Evolutionary conservation across 495 filamentous ascomycete species (phyloP), one percentile per base, ranked within the genome.

Genomic region (Hypomontagnella monticulosa): DNA sequence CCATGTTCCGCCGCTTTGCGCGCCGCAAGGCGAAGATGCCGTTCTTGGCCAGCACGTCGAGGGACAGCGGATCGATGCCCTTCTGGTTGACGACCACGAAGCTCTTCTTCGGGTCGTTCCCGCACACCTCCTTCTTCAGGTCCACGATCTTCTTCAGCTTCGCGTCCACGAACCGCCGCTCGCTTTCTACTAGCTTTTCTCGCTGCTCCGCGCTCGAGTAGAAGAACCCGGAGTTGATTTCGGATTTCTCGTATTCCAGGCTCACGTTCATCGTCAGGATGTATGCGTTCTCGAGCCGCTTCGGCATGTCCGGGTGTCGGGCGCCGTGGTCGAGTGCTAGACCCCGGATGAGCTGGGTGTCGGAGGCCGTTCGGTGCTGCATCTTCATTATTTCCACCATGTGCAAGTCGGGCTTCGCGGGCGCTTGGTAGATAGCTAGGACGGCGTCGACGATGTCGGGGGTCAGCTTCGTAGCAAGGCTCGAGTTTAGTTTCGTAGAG

Each of bases 371-470:
- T 57, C 94, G 92, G 80, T 99, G 95, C 76, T 98, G 95, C 95
- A 99, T 99, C 74, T 96, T 97, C 96, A 98, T 98, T 67, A 99
- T 97, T 78, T 99, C 95, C 64, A 99, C 84, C 95, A 99, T 99
- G 79, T 98, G 94, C 63, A 99, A 78, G 76, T 99, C 95, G 43
- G 95, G 95, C 80, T 97, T 98, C 65, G 87, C 88, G 27, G 92
- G 91, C 23, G 93, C 77, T 72, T 90, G 84, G 80, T 97, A 93
- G 75, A 99, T 99, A 46, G 96, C 84, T 53, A 98, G 85, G 43
- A 98, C 95, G 53, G 95, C 91, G 76, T 99, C 95, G 70, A 97
- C 93, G 66, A 99, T 97, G 67, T 89, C 88, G 32, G 95, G 92
- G 16, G 92, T 97, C 38, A 99, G 90, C 72, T 90, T 90, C 74